Base-by-base conservation (phyloP, 2,329 filamentous ascomycete species). In the Hypoxylon sp. region DNA sequence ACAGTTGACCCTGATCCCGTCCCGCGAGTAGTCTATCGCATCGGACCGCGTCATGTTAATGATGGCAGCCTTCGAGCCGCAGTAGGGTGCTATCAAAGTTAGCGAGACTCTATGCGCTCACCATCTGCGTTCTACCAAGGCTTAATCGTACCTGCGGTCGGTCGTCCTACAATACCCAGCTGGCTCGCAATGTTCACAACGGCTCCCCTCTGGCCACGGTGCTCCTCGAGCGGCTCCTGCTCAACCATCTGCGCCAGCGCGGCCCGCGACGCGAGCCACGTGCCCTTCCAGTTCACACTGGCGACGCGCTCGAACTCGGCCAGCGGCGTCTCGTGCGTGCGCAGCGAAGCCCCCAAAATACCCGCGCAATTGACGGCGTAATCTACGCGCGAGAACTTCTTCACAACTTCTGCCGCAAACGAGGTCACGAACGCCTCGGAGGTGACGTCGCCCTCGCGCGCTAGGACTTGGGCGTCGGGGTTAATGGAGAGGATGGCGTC, bases 281-380 rank as follows among this genome's bases (percentile, higher is more conserved):
- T 80, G 1, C 79, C 85, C 14, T 80, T 80, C 68, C 87, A 87
- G 67, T 89, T 89, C 70, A 88, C 79, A 40, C 77, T 80, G 36
- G 82, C 87, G 48, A 88, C 78, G 6, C 77, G 77, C 59, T 88
- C 85, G 46, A 88, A 88, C 8, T 78, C 78, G 1, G 79, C 78
- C 0, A 79, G 73, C 0, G 79, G 71, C n/a, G 80, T 84, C 50
- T 87, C 84, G 28, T 79, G 70, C 0, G 81, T 81, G 18, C 80
- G 77, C 33, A 79, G 76, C 6, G 77, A 73, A 3, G 76, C 73
- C 3, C 82, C 81, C 2, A 84, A 70, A 3, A 87, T 79, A 0
- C 86, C 86, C 0, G 85, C 86, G 54, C 85, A 87, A 60, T 84
- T 85, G 5, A 87, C 82, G 0, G 81, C 81, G 71, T 88, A 88